Conservation (phyloP, 345 rosid species). For the Ceriops decandra region DNA sequence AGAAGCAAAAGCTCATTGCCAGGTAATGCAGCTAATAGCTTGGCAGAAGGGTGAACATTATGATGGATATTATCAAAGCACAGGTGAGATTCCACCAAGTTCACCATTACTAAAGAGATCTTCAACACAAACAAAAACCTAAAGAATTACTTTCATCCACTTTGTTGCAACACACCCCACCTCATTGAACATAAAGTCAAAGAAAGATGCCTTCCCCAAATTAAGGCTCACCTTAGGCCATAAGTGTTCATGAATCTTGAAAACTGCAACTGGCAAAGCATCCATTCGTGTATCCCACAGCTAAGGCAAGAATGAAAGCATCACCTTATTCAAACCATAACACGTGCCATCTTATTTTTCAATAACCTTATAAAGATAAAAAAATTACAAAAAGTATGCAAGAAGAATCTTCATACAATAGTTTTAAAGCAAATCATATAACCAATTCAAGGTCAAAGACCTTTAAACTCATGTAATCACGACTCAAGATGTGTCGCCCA, state of each 20-base stretch:
- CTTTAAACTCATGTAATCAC: constrained; percentile 66
- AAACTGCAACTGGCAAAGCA: constrained; percentile 48
- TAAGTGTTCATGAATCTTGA: constrained; percentile 56
- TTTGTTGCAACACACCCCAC: too few species aligned
- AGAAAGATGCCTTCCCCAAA: neutral
- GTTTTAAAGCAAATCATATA: neutral
- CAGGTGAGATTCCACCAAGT: neutral
- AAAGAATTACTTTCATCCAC: neutral
- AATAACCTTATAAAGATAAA: neutral
- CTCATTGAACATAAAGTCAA: neutral
- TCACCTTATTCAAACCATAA: constrained; percentile 8
- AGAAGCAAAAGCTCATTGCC: neutral
- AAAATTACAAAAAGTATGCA: constrained; percentile 8
- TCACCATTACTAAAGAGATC: neutral
- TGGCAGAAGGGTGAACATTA: neutral
- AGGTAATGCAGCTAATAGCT: neutral
- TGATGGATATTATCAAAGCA: neutral
- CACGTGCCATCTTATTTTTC: neutral
- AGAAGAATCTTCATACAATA: neutral
- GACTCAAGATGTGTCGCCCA: constrained; percentile 55
- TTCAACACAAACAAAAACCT: neutral
- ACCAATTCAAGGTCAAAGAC: constrained; percentile 20
- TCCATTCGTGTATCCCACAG: constrained; percentile 59
- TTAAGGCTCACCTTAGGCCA: constrained; percentile 45
- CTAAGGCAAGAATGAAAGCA: constrained; percentile 32